These are phyloP conservation scores for Hypoxylon sp. DNA, from an alignment of 2,329 filamentous ascomycete genomes.

Conservation along the genomic window DNA sequence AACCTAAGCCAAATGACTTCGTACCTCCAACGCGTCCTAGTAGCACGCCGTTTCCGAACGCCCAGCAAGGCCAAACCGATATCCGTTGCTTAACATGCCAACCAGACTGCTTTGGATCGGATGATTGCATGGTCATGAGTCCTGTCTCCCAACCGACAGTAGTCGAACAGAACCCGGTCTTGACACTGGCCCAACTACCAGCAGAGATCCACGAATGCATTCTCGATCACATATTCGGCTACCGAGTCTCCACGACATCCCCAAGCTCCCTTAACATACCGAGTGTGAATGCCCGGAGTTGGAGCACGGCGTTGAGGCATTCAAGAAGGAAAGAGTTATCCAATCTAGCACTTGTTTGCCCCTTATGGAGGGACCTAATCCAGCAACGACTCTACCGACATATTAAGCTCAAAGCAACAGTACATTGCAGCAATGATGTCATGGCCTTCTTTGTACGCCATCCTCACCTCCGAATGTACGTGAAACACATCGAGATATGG, in stretches of 20 bases:
- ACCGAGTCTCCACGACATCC: constrained; percentile 73
- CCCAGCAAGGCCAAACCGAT: constrained; percentile 64
- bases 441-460: constrained; percentile 72
- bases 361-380: constrained; percentile 75
- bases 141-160: constrained; percentile 46
- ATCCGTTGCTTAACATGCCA: constrained; percentile 60
- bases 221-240: constrained; percentile 79
- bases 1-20: constrained; percentile 63
- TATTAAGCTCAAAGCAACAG: constrained; percentile 80
- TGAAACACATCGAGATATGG: constrained; percentile 83
- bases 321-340: constrained; percentile 77
- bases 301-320: constrained; percentile 76
- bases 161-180: constrained; percentile 50
- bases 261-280: constrained; percentile 69
- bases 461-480: constrained; percentile 72
- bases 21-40: constrained; percentile 68
- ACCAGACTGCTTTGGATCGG: constrained; percentile 52
- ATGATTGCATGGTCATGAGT: constrained; percentile 49
- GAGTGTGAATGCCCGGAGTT: constrained; percentile 68
- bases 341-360: constrained; percentile 73
- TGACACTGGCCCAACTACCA: constrained; percentile 70
- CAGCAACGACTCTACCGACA: constrained; percentile 82
- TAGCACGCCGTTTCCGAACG: constrained; percentile 72
- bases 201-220: constrained; percentile 81
- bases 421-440: constrained; percentile 72